Conservation (phyloP, 1,284 basidiomycete species). For the Austroboletus novae-zelandiae region DNA sequence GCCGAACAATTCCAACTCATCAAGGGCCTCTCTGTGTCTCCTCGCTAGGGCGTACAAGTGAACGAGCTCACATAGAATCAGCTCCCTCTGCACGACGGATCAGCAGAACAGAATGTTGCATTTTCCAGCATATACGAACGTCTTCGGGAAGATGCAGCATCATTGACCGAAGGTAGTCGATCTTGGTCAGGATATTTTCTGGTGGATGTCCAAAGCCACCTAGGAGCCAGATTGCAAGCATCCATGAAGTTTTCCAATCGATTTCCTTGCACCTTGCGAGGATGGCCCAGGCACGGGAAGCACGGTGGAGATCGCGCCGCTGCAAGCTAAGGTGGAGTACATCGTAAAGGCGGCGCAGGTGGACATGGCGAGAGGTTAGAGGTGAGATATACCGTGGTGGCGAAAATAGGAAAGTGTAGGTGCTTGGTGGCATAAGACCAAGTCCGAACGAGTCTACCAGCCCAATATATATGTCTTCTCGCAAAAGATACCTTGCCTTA, state of each 20-base stretch:
- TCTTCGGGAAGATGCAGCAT: conserved; percentile 65
- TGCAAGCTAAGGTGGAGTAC: conserved; percentile 73
- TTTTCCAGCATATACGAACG: conserved; percentile 40
- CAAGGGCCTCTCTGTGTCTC: conserved; percentile 67
- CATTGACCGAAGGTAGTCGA: conserved; percentile 65
- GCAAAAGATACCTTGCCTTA: background rate
- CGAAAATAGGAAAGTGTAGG: conserved; percentile 54
- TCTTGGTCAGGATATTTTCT: conserved; percentile 35
- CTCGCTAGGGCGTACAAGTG: conserved; percentile 60
- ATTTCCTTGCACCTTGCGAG: conserved; percentile 83
- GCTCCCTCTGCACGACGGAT: conserved; percentile 57
- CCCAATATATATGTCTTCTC: background rate
- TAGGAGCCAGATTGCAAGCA: conserved; percentile 62
- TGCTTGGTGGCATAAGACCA: conserved; percentile 24
- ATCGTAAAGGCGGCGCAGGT: conserved; percentile 72
- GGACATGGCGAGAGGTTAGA: conserved; percentile 57
- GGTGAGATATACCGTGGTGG: conserved; percentile 45
- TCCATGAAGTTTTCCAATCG: conserved; percentile 76
- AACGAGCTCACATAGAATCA: conserved; percentile 72
- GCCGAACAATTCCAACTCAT: conserved; percentile 79
- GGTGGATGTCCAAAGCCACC: conserved; percentile 34
- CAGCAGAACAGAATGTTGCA: conserved; percentile 7
- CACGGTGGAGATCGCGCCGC: conserved; percentile 63
- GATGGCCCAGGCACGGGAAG: conserved; percentile 75
- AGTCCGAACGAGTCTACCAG: background rate